Base-by-base conservation (phyloP, 805 yeast species). In the Tetrapisispora pingtungensis region DNA sequence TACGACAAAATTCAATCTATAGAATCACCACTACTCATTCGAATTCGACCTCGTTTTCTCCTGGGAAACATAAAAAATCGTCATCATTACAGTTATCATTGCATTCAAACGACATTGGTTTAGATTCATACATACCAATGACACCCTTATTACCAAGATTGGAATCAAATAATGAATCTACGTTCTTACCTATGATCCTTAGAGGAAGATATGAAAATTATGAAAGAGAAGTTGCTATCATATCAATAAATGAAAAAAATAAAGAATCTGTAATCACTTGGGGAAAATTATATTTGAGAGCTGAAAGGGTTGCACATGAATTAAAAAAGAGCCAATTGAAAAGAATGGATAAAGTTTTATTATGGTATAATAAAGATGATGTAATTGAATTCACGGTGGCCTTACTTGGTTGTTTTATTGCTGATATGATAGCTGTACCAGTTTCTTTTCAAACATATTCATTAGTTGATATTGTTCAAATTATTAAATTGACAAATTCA, bases 371-470 rank as follows among this genome's bases (percentile, higher is more conserved):
- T 54, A 87, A 82, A 46, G 73, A 74, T 27, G 97, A 93, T 61
- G 79, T 85, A 2, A 73, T 84, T 12, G 97, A 93, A 50, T 90
- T 89, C 59, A 75, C 85, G 0, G 77, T 84, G 1, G 94, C 97
- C 0, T 62, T 93, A 18, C 75, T 87, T 60, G 98, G 96, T 7
- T 89, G 97, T 58, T 85, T 90, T 52, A 68, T 90, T 45, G 95
- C 97, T 1, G 96, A 95, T 2, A 83, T 87, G 38, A 89, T 93
- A 2, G 97, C 97, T 0, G 90, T 93, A 5, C 98, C 98, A 0
- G 78, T 93, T 35, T 84, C 84, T 43, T 80, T 87, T 46, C 84
- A 80, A 43, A 73, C 78, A 24, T 81, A 82, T 28, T 51, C 62
- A 4, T 65, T 80, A 24, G 69, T 69, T 35, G 96, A 88, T 50